Evolutionary conservation across 1,139 yeast species (phyloP), one percentile per base, ranked within the genome.

Genomic region (Diutina rugosa): DNA sequence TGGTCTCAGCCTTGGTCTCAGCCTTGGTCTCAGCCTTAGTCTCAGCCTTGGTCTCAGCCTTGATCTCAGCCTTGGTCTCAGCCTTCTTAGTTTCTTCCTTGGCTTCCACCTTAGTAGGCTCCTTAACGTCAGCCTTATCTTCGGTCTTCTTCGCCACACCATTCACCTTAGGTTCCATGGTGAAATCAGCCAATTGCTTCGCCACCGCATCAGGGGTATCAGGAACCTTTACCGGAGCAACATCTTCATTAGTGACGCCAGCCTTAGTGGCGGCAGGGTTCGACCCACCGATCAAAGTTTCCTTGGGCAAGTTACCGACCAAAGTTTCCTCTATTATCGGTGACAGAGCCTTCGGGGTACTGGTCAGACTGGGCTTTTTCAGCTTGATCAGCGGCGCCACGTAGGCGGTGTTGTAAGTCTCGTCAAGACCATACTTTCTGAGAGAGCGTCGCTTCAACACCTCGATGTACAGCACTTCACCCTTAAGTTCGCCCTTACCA

Each of bases 381-480:
- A 62, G 60, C 56, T 68, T 67, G 56, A 71, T 73, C 9, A 79
- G 79, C 6, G 74, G 70, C 61, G 72, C 73, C 1, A 76, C 67
- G 2, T 84, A 76, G 55, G 67, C 65, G 61, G 72, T 76, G 53
- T 65, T 67, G 51, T 72, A 76, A 32, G 61, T 65, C 58, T 69
- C 65, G 14, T 69, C 63, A 56, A 76, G 67, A 1, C 80, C 80
- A 58, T 70, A 70, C 57, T 68, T 72, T 61, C 70, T 77, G 64
- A 78, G 71, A 4, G 82, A 73, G 64, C 83, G 72, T 60, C 71
- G 72, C 65, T 78, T 80, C 64, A 80, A 71, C 4, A 80, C 79
- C 55, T 80, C 82, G 59, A 81, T 73, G 63, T 81, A 82, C 35
- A 74, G 69, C 51, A 74, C 67, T 52, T 73, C 72, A 41, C 71